Percentiles rank a stretch among this genome's conserved stretches.
phyloP scores from a whole-genome alignment of 257 asterid species.

The Solanum medicagineum region DNA sequence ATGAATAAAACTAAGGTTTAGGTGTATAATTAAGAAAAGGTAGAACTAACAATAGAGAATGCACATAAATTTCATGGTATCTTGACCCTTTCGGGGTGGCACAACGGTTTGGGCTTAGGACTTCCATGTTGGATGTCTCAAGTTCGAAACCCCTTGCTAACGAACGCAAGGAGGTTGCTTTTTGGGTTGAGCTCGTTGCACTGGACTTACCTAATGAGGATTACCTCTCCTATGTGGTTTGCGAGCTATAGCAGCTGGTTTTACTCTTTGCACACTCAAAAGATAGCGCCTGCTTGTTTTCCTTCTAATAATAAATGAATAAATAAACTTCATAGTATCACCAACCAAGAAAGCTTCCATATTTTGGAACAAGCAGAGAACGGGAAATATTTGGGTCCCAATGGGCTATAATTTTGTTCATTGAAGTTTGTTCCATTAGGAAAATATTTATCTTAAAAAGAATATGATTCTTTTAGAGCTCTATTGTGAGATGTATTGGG shows the following conservation, averaged over 20 bases:
- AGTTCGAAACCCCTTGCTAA: too few species aligned
- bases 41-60: not conserved
- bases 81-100: too few species aligned
- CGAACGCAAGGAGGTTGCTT: too few species aligned
- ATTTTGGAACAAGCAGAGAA: not conserved
- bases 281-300: too few species aligned
- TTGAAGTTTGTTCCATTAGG: not conserved
- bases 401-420: not conserved
- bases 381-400: not conserved
- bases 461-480: not conserved
- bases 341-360: not conserved
- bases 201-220: too few species aligned
- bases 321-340: not conserved
- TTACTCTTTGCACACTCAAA: too few species aligned
- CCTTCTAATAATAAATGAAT: too few species aligned
- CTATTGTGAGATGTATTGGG: not conserved
- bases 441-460: not conserved
- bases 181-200: too few species aligned
- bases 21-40: not conserved
- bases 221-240: too few species aligned
- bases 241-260: too few species aligned
- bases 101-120: too few species aligned
- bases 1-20: not conserved
- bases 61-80: not conserved
- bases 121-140: too few species aligned